Evolutionary conservation across 805 yeast species (phyloP).

Genomic region (Isabelozyma heimii): DNA sequence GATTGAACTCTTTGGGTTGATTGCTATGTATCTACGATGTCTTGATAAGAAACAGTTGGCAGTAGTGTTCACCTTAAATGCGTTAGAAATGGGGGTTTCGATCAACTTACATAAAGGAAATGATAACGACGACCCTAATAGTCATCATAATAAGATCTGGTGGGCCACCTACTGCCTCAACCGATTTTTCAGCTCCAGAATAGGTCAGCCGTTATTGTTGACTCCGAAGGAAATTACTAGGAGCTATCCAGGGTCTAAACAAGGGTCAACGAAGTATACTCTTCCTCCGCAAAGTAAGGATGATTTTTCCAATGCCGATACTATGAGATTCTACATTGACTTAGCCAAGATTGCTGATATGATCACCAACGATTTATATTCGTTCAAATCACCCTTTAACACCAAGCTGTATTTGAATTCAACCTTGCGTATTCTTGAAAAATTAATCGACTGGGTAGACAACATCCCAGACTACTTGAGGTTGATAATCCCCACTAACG

Average conservation of each 20-base stretch:
- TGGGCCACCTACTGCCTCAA: conserved; percentile 27
- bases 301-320: conserved; percentile 10
- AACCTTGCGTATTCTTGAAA: conserved; percentile 7
- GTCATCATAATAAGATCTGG: conserved; percentile 11
- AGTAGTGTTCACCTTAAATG: conserved; percentile 18
- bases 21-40: conserved; percentile 19
- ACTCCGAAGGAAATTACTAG: conserved; percentile 15
- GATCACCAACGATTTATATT: conserved; percentile 19
- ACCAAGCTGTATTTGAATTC: conserved; percentile 13
- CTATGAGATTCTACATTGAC: conserved; percentile 17
- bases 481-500: conserved; percentile 10
- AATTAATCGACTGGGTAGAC: conserved; percentile 19
- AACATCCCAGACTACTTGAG: conserved; percentile 15
- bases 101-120: conserved; percentile 21
- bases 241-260: conserved; percentile 1
- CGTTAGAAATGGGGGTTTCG: conserved; percentile 24
- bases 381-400: conserved; percentile 10
- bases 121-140: conserved; percentile 3
- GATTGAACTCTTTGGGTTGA: conserved; percentile 21
- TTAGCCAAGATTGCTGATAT: conserved; percentile 22
- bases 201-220: conserved; percentile 23
- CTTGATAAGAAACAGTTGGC: conserved; percentile 27
- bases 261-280: not conserved
- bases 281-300: conserved; percentile 3
- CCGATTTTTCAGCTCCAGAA: conserved; percentile 19